Base-by-base conservation (phyloP, 2,329 filamentous ascomycete genomes). In the Exophiala aquamarina region DNA sequence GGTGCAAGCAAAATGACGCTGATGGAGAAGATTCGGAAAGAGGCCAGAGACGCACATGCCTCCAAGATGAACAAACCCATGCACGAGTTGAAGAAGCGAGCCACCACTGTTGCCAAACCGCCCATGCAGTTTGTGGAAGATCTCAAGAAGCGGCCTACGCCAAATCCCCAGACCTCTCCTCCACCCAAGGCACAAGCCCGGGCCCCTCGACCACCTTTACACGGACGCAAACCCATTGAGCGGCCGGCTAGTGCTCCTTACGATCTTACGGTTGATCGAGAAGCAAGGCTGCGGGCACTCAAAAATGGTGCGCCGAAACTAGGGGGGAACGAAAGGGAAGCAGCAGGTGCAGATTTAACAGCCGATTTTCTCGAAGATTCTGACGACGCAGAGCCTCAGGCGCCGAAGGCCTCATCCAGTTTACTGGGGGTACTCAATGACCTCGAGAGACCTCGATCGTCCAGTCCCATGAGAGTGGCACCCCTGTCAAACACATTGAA, bases 21-120 rank as follows among this genome's bases (percentile, higher is more conserved):
- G 41, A 71, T 85, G 58, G 71, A 73, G 44, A 80, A 76, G 55
- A 77, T 80, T 17, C 72, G 74, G 35, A 72, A 78, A 38, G 78
- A 85, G 58, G 77, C 76, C 4, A 72, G 70, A 37, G 76, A 82
- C 56, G 77, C 81, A 34, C 57, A 60, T 8, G 59, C 61, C 4
- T 58, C 61, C 20, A 69, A 63, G 41, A 65, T 59, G 56, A 53
- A 47, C 23, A 44, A 43, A 21, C 71, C 71, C 15, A 73, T 66
- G 3, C 67, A 72, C 49, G 61, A 68, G 37, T 56, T 74, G 18
- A 66, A 64, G 34, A 68, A 59, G 41, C 62, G 61, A 46, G 66
- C 68, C 2, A 65, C 65, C 2, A 63, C 63, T 28, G 61, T 73
- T 13, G 65, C 54, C 15, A 63, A 63, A 38, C 69, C 70, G 5